These are phyloP conservation scores for Silybum marianum DNA, from an alignment of 129 eudicot genomes.

Conservation along the genomic window DNA sequence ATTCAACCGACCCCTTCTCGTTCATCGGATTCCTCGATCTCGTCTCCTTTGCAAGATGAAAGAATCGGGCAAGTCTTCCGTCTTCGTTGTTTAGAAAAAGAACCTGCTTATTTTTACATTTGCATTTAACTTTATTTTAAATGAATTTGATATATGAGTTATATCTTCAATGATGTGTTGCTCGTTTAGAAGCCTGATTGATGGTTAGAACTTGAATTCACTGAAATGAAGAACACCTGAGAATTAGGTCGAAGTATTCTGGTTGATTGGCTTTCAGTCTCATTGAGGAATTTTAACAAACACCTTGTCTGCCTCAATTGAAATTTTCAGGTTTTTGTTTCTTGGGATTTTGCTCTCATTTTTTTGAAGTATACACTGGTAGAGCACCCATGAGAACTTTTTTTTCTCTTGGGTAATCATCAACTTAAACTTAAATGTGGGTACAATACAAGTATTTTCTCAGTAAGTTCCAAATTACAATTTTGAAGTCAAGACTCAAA, in stretches of 20 bases:
- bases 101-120: background rate
- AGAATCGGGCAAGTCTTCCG: slow-evolving; percentile 45
- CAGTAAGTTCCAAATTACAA: background rate
- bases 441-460: background rate
- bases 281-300: slow-evolving; percentile 38
- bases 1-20: slow-evolving; percentile 28
- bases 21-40: slow-evolving; percentile 35
- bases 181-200: background rate
- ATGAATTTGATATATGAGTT: background rate
- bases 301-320: slow-evolving; percentile 20
- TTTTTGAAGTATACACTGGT: background rate
- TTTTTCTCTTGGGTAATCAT: background rate
- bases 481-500: background rate
- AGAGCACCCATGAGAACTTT: background rate
- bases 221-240: background rate
- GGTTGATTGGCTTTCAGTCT: background rate
- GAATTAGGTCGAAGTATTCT: background rate
- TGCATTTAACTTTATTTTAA: background rate
- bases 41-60: slow-evolving; percentile 44
- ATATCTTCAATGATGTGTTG: background rate
- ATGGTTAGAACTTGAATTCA: slow-evolving; percentile 8
- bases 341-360: slow-evolving; percentile 4
- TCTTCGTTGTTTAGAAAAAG: slow-evolving; percentile 1
- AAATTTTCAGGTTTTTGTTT: background rate
- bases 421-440: background rate